phyloP scores from a whole-genome alignment of 805 yeast species.

The Grigorovia jiainica region DNA sequence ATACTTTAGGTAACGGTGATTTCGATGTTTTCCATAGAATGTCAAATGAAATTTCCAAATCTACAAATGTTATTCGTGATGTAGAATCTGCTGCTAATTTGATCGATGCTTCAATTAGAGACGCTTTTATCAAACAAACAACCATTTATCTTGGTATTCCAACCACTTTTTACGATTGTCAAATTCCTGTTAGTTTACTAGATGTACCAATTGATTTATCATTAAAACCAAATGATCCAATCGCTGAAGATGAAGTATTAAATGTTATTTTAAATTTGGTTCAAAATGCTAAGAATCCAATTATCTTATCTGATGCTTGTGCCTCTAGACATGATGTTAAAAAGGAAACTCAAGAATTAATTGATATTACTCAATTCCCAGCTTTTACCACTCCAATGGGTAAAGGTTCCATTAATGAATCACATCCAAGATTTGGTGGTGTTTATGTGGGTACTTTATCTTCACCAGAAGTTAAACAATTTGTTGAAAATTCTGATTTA shows the following conservation, averaged over 20 bases:
- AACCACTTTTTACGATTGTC: slow-evolving; percentile 2
- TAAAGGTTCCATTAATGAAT: slow-evolving; percentile 4
- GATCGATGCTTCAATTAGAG: slow-evolving; percentile 3
- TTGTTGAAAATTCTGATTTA: slow-evolving; percentile 5
- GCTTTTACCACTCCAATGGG: slow-evolving; percentile 6
- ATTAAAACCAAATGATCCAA: slow-evolving; percentile 1
- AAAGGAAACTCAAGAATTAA: slow-evolving; percentile 2
- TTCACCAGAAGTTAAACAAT: slow-evolving; percentile 2
- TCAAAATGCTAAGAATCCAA: slow-evolving; percentile 3
- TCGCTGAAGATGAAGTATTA: slow-evolving; percentile 2
- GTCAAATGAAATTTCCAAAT: slow-evolving; percentile 3
- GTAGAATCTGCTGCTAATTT: not conserved
- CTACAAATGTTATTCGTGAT: slow-evolving; percentile 1
- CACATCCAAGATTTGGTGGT: slow-evolving; percentile 6
- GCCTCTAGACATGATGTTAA: slow-evolving; percentile 4
- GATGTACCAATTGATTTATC: slow-evolving; percentile 3
- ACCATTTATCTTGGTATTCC: slow-evolving; percentile 5
- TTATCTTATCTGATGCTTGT: slow-evolving; percentile 5
- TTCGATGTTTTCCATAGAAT: slow-evolving; percentile 6
- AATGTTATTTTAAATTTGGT: slow-evolving; percentile 1
- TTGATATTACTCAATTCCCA: slow-evolving; percentile 5
- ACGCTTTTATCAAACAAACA: slow-evolving; percentile 3
- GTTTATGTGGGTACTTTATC: slow-evolving; percentile 6
- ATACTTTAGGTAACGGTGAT: slow-evolving; percentile 6
- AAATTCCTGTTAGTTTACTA: not conserved